A percentile compares a stretch with the other conserved stretches of the same genome.
Evolutionary conservation across 2,329 filamentous ascomycete species (phyloP).

Genomic region (Fusarium chaquense): DNA sequence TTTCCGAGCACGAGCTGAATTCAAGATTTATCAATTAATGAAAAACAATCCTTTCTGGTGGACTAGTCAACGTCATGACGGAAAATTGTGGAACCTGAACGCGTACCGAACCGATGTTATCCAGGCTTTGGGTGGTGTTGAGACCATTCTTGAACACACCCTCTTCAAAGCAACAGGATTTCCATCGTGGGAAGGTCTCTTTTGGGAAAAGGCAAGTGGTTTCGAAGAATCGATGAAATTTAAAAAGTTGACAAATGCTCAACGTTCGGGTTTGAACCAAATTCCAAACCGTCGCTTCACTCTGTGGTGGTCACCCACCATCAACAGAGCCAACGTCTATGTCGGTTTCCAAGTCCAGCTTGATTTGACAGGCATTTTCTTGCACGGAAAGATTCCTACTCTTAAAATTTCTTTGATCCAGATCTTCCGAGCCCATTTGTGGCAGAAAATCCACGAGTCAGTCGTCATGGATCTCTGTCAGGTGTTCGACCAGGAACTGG

Average conservation of each 20-base stretch:
- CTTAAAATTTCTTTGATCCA: constrained; percentile 98
- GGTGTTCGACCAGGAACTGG: constrained; percentile 96
- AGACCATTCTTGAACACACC: constrained; percentile 97
- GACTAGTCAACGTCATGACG: constrained; percentile 97
- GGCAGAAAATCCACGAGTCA: constrained; percentile 99
- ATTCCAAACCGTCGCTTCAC: constrained; percentile 99
- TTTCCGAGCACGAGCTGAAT: constrained; percentile 93
- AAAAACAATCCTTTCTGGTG: constrained; percentile 99
- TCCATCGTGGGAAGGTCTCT: constrained; percentile 95
- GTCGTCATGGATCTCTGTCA: constrained; percentile 99
- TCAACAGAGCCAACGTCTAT: constrained; percentile 96
- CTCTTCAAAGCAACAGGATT: constrained; percentile 98
- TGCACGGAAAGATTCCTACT: constrained; percentile 98
- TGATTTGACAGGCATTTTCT: constrained; percentile 97
- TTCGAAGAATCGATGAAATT: constrained; percentile 80
- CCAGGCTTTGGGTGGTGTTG: constrained; percentile 93
- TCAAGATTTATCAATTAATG: constrained; percentile 99
- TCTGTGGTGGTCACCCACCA: constrained; percentile 95
- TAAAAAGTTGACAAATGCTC: constrained; percentile 98
- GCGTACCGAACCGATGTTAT: constrained; percentile 97
- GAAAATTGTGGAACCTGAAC: constrained; percentile 97
- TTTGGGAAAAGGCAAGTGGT: constrained; percentile 77
- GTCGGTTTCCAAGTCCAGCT: constrained; percentile 99
- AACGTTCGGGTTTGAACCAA: constrained; percentile 95
- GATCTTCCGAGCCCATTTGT: constrained; percentile 99